Evolutionary conservation across 176 grass and related monocot species (phyloP), one percentile per base, ranked within the genome.

Genomic region (Elaeis guineensis): DNA sequence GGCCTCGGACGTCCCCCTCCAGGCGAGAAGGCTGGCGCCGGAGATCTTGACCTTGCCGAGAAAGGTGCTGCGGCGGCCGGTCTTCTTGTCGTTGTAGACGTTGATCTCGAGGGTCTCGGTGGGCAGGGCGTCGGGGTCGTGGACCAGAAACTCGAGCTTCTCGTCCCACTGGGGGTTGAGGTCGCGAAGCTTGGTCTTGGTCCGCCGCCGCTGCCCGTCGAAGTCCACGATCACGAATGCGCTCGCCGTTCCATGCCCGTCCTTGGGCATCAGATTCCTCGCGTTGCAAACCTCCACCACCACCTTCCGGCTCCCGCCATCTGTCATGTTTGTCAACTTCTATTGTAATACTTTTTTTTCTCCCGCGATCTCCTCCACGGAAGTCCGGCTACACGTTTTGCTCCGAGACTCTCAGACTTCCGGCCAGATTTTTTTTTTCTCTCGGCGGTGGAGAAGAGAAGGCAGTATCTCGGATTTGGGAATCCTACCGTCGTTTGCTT

Each of bases 11-110:
- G 35, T 12, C 11, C 11, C 35, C 35, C 35, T 44, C 35, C 11
- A 12, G 35, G 11, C 9, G 35, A 44, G 35, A 9, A 44, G 35
- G 14, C 8, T 82, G 0, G 65, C 52, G 0, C 84, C 79, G 3
- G 87, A 66, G 5, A 98, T 83, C 70, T 89, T 98, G 48, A 98
- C 93, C 78, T 98, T 98, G 3, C 93, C 93, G 25, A 98, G 79
- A 64, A 98, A 98, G 1, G 88, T 98, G 25, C 79, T 81, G 61
- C 81, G 16, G 76, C 67, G 3, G 69, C 82, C 78, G 29, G 61
- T 78, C 77, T 85, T 91, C 87, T 92, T 98, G 74, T 98, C 93
- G 82, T 98, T 98, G 64, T 98, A 98, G 20, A 98, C 81, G 77
- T 98, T 92, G 81, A 98, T 77, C 77, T 92, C 87, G 44, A 98